Conservation (phyloP, 75 land plant species). For the Azolla pinnata region DNA sequence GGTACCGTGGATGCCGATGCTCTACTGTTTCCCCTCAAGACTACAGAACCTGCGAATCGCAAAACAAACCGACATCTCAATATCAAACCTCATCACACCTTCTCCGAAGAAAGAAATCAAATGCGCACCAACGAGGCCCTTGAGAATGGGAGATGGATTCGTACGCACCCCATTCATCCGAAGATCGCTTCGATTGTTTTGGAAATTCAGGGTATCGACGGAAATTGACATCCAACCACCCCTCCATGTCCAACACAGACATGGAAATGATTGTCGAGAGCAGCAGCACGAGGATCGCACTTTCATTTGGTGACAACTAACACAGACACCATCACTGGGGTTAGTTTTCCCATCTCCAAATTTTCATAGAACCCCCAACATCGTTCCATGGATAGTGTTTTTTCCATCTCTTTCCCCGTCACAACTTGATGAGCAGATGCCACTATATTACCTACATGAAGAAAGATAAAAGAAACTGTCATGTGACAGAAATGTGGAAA, state of each 20-base stretch:
- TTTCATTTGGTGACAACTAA: constrained; percentile 11
- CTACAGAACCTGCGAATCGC: constrained; percentile 6
- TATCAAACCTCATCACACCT: neutral
- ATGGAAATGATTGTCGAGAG: constrained; percentile 5
- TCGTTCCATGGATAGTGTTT: neutral
- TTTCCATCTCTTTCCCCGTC: neutral
- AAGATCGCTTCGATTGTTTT: neutral
- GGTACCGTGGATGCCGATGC: neutral
- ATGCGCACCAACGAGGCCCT: neutral
- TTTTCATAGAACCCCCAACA: neutral
- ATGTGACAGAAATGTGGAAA: too few species aligned
- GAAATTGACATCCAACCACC: neutral
- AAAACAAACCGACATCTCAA: neutral
- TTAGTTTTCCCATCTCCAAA: neutral
- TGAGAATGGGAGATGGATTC: too few species aligned
- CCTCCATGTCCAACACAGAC: constrained; percentile 11
- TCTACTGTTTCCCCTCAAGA: neutral
- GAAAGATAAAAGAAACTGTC: too few species aligned
- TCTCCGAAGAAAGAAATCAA: neutral
- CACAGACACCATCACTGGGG: neutral
- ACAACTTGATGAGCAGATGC: neutral
- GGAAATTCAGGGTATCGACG: neutral
- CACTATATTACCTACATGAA: too few species aligned
- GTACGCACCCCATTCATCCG: neutral
- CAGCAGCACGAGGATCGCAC: constrained; percentile 5